Evolutionary conservation across 169 alveolate species (phyloP).

Genomic region (Cryptosporidium viatorum): DNA sequence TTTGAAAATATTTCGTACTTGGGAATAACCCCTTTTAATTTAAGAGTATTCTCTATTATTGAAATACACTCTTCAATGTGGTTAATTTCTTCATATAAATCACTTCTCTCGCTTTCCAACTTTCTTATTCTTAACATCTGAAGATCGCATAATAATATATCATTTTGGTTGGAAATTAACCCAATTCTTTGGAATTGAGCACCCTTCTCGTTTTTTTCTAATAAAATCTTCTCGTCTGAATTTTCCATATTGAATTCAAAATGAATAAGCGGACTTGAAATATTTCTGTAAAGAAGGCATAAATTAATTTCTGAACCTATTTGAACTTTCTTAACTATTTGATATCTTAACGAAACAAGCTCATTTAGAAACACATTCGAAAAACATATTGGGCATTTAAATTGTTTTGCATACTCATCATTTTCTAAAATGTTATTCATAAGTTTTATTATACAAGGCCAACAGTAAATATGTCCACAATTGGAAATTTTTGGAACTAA

Average conservation of each 20-base stretch:
- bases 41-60: not conserved
- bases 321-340: conserved; percentile 10
- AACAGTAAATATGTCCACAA: conserved; percentile 73
- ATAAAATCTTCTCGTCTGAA: not conserved
- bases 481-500: conserved; percentile 57
- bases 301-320: conserved; percentile 27
- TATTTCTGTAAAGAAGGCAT: conserved; percentile 45
- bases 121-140: conserved; percentile 37
- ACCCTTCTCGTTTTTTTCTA: conserved; percentile 29
- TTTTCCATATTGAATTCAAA: not conserved
- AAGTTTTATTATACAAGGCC: conserved; percentile 67
- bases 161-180: conserved; percentile 1
- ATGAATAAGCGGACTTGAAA: conserved; percentile 20
- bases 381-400: conserved; percentile 64
- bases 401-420: not conserved
- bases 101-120: not conserved
- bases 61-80: conserved; percentile 65
- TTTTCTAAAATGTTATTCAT: conserved; percentile 19
- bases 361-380: conserved; percentile 34
- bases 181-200: conserved; percentile 66
- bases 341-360: conserved; percentile 62
- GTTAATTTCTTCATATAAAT: not conserved
- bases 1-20: not conserved
- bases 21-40: conserved; percentile 9
- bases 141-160: conserved; percentile 25